phyloP scores from a whole-genome alignment of 352 stramenopile genomes.

The Globisporangium nunn region DNA sequence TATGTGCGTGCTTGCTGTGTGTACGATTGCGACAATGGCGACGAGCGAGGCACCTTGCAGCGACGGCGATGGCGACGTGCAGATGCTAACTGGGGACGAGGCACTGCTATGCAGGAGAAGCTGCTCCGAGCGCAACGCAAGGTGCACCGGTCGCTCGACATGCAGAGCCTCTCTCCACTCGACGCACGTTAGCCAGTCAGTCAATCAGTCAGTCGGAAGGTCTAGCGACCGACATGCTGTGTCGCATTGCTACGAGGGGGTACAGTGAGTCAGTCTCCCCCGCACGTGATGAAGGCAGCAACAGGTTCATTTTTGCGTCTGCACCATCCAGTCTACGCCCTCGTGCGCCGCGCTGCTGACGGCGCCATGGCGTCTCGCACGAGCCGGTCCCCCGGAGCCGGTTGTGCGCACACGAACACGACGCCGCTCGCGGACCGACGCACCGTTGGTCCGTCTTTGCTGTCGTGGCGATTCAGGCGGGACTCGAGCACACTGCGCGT shows the following conservation, averaged over 20 bases:
- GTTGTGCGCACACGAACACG: conserved; percentile 31
- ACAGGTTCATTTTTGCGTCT: background rate
- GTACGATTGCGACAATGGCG: too few relatives aligned
- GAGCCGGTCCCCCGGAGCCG: conserved; percentile 14
- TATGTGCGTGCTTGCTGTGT: background rate
- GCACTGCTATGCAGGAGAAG: conserved; percentile 2
- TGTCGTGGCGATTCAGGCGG: conserved; percentile 55
- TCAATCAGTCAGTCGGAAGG: too few relatives aligned
- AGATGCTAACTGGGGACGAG: too few relatives aligned
- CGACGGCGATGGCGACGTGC: too few relatives aligned
- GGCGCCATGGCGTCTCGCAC: conserved; percentile 31
- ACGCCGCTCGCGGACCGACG: conserved; percentile 41
- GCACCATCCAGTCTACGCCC: background rate
- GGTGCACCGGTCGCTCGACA: conserved; percentile 6
- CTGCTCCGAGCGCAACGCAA: conserved; percentile 6
- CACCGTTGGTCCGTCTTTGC: conserved; percentile 42
- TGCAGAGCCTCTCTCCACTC: background rate
- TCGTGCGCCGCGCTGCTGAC: conserved; percentile 12
- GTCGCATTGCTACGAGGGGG: background rate
- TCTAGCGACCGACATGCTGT: too few relatives aligned
- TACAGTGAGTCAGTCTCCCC: too few relatives aligned
- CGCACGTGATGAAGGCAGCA: background rate
- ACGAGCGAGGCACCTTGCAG: too few relatives aligned
- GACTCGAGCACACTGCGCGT: conserved; percentile 38
- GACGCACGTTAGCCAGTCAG: background rate